Base-by-base conservation (phyloP, 495 filamentous ascomycete genomes). In the Wilcoxina mikolae region DNA sequence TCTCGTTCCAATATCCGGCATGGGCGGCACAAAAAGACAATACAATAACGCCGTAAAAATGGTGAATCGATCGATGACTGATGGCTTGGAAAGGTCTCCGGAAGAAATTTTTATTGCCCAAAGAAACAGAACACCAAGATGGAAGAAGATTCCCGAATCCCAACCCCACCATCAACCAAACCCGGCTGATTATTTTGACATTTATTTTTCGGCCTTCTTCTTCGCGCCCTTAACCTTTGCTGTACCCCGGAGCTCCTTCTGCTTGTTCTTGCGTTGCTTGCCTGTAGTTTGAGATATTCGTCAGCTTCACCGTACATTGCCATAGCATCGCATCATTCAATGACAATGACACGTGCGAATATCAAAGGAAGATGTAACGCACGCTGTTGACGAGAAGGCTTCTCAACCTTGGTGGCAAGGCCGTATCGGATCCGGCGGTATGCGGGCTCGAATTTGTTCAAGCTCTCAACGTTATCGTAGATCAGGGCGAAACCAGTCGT, bases 261-360 rank as follows among this genome's bases (percentile, higher is more conserved):
- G 81, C 70, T 89, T 79, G 87, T 99, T 99, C 84, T 96, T 99
- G 78, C 93, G 84, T 80, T 96, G 90, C 79, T 99, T 99, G 81
- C 93, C 93, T 99, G 74, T 76, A 58, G 68, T 75, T 62, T 73
- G 72, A 67, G 54, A 57, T 31, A 12, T 4, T 20, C 43, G 31
- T 52, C 22, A 58, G 46, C 39, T 51, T 29, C 24, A 26, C 17
- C 58, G 46, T 46, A 56, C 20, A n/a, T 29, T 9, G 42, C 15
- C 7, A 45, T 45, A 22, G 7, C 7, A 24, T 45, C 24, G 47
- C n/a, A n/a, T n/a, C n/a, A n/a, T n/a, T n/a, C n/a, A n/a, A n/a
- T n/a, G n/a, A n/a, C 33, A n/a, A n/a, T n/a, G n/a, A n/a, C n/a
- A n/a, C n/a, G n/a, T n/a, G n/a, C n/a, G n/a, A n/a, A n/a, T 20